phyloP scores from a whole-genome alignment of 2,329 filamentous ascomycete genomes.

The Ophiocordyceps camponoti-saundersi region DNA sequence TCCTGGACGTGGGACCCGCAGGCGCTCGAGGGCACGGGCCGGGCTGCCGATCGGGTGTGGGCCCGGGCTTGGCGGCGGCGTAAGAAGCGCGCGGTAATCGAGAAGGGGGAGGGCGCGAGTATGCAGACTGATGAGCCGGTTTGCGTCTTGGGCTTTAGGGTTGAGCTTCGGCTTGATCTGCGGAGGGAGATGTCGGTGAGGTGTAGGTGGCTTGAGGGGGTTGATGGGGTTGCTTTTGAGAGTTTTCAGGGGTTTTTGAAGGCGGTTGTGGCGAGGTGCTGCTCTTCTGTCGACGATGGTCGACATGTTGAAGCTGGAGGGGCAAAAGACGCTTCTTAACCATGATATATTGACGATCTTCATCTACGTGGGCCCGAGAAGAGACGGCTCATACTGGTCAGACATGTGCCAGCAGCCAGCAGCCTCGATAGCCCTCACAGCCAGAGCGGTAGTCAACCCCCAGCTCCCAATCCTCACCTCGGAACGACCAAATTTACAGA shows the following conservation, averaged over 20 bases:
- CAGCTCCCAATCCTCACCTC: neutral
- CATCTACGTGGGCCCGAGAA: neutral
- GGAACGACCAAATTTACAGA: neutral
- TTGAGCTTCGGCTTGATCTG: slow-evolving; percentile 26
- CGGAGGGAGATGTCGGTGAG: slow-evolving; percentile 23
- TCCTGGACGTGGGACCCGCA: slow-evolving; percentile 46
- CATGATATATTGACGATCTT: neutral
- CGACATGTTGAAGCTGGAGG: too few species aligned
- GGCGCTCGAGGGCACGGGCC: slow-evolving; percentile 39
- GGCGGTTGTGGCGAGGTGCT: slow-evolving; percentile 7
- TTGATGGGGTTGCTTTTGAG: slow-evolving; percentile 59
- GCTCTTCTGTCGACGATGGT: too few species aligned
- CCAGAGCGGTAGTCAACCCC: neutral
- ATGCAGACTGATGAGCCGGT: slow-evolving; percentile 7
- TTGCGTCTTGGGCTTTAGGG: slow-evolving; percentile 39
- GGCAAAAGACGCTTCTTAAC: too few species aligned
- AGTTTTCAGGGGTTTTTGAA: slow-evolving; percentile 75
- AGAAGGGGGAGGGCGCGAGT: slow-evolving; percentile 7
- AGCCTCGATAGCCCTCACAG: neutral
- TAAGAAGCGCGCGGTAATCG: slow-evolving; percentile 20
- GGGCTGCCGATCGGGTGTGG: slow-evolving; percentile 37
- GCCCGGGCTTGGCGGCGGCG: slow-evolving; percentile 27
- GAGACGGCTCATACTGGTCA: neutral
- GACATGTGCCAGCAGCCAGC: neutral
- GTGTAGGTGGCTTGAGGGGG: slow-evolving; percentile 53